phyloP scores from a whole-genome alignment of 2,329 filamentous ascomycete species.

The Geoglossum cookeanum region DNA sequence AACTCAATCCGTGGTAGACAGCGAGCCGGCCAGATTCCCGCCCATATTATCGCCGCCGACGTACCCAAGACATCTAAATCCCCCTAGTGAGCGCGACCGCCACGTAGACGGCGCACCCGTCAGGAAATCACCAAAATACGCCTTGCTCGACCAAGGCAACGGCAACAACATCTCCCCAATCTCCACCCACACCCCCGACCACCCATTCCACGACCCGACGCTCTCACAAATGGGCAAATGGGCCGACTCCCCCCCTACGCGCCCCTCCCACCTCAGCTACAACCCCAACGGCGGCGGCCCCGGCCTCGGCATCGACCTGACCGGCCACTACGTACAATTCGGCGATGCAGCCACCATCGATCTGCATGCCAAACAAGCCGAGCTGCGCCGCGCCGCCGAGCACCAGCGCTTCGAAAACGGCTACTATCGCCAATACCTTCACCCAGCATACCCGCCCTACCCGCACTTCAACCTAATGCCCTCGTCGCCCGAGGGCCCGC shows the following conservation, averaged over 20 bases:
- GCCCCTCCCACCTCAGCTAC: not conserved
- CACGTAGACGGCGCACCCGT: not conserved
- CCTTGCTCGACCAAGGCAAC: not conserved
- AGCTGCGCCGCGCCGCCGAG: not conserved
- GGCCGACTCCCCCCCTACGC: not conserved
- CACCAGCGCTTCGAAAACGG: not conserved
- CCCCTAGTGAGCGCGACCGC: not conserved
- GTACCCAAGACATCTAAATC: not conserved
- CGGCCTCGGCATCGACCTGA: not conserved
- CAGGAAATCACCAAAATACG: slow-evolving; percentile 1
- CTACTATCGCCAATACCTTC: not conserved
- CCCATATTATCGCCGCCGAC: not conserved
- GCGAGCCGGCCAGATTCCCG: slow-evolving; percentile 3
- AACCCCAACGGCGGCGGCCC: not conserved
- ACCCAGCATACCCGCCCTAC: not conserved
- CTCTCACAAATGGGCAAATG: not conserved
- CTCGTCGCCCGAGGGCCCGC: not conserved
- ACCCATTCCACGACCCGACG: not conserved
- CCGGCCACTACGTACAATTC: not conserved
- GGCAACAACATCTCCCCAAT: not conserved
- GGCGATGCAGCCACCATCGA: not conserved
- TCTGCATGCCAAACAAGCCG: not conserved
- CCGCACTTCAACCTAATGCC: not conserved
- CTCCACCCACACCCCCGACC: not conserved
- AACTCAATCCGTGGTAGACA: slow-evolving; percentile 12